Percentiles rank a stretch among this genome's conserved stretches.
These are phyloP conservation scores for Omphalotus guepiniiformis DNA, from an alignment of 768 basidiomycete species.

Conservation along the genomic window DNA sequence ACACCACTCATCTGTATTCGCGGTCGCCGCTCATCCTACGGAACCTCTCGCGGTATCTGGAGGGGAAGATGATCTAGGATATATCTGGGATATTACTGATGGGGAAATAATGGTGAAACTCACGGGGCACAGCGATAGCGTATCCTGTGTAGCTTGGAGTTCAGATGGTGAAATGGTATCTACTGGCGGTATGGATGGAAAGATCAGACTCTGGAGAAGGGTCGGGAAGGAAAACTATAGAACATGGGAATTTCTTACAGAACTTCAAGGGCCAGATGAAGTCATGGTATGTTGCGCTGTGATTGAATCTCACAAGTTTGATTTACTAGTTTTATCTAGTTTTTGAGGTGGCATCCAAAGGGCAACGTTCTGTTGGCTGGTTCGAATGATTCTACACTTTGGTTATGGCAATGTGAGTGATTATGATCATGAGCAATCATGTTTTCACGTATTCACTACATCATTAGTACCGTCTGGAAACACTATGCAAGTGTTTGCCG, in stretches of 20 bases:
- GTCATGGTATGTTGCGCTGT: slow-evolving; percentile 60
- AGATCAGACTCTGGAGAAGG: slow-evolving; percentile 86
- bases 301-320: background rate
- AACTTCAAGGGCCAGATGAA: slow-evolving; percentile 92
- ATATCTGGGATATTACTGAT: slow-evolving; percentile 85
- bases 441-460: too few relatives aligned
- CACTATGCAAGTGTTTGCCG: slow-evolving; percentile 94
- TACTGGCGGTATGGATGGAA: slow-evolving; percentile 98
- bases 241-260: slow-evolving; percentile 92
- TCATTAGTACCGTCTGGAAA: slow-evolving; percentile 86
- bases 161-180: slow-evolving; percentile 89
- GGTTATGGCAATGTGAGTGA: slow-evolving; percentile 92
- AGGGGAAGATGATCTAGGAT: slow-evolving; percentile 93
- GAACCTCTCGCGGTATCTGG: slow-evolving; percentile 84
- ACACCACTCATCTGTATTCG: slow-evolving; percentile 79
- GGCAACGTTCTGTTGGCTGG: slow-evolving; percentile 86
- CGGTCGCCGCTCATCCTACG: slow-evolving; percentile 79
- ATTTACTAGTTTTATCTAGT: slow-evolving; percentile 43
- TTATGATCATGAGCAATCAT: background rate
- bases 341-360: slow-evolving; percentile 95
- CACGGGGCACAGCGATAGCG: slow-evolving; percentile 91
- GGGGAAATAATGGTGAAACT: slow-evolving; percentile 81
- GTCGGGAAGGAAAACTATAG: slow-evolving; percentile 71
- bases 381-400: slow-evolving; percentile 88
- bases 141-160: slow-evolving; percentile 76